Conservation (phyloP, 768 basidiomycete species). For the Cantharellus cinnabarinus region DNA sequence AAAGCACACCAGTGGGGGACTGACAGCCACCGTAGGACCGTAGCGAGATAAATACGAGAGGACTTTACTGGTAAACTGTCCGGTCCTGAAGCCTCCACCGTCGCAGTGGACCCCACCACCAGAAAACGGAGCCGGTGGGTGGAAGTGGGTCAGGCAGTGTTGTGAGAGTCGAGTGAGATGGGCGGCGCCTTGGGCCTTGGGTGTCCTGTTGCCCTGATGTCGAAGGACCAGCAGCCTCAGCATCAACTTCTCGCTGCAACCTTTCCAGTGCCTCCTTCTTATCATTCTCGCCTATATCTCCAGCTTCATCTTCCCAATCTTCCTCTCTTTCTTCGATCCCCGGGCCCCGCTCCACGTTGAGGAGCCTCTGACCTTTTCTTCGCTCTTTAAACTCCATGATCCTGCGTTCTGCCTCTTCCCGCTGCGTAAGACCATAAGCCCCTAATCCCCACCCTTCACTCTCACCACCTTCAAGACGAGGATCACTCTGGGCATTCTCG, state of each 20-base stretch:
- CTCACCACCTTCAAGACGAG: slow-evolving; percentile 9
- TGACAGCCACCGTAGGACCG: too few relatives aligned
- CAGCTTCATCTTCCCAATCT: slow-evolving; percentile 3
- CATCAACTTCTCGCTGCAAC: background rate
- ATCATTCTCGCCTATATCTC: too few relatives aligned
- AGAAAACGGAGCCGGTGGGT: slow-evolving; percentile 26
- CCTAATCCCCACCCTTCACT: slow-evolving; percentile 53
- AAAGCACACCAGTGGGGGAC: too few relatives aligned
- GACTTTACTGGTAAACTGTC: slow-evolving; percentile 30
- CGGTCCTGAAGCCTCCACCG: slow-evolving; percentile 61
- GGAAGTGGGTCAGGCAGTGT: background rate
- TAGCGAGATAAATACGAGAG: too few relatives aligned
- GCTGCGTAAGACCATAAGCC: slow-evolving; percentile 34
- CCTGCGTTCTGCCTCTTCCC: slow-evolving; percentile 17
- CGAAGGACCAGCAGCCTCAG: background rate
- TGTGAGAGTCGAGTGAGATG: too few relatives aligned
- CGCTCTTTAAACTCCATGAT: slow-evolving; percentile 14
- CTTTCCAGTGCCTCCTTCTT: background rate
- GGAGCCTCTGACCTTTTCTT: slow-evolving; percentile 3
- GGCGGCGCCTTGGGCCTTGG: background rate
- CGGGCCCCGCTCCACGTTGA: background rate
- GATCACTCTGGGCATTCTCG: too few relatives aligned
- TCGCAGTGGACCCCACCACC: slow-evolving; percentile 66
- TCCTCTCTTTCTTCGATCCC: slow-evolving; percentile 8
- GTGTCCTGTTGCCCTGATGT: background rate